phyloP scores from a whole-genome alignment of 441 rosid species.

The Adansonia rubrostipa region DNA sequence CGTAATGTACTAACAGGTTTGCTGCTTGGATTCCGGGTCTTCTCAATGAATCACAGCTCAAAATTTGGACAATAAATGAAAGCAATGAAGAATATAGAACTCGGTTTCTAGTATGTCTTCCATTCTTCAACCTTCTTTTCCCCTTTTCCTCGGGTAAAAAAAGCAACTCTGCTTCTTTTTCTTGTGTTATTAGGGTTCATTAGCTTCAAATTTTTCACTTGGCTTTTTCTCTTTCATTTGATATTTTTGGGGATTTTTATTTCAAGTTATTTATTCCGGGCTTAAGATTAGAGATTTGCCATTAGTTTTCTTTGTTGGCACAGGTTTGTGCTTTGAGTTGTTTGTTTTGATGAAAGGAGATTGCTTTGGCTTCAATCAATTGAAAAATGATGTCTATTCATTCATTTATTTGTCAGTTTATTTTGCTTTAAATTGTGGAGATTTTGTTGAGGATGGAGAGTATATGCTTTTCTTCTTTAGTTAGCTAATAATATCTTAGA shows the following conservation, averaged over 20 bases:
- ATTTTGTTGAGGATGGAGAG: neutral
- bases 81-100: too few relatives aligned
- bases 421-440: too few relatives aligned
- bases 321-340: slow-evolving; percentile 3
- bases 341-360: neutral
- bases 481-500: neutral
- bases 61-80: too few relatives aligned
- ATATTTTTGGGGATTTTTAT: too few relatives aligned
- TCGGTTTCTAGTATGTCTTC: too few relatives aligned
- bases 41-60: slow-evolving; percentile 5
- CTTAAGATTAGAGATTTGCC: neutral
- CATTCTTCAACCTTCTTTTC: too few relatives aligned
- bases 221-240: too few relatives aligned
- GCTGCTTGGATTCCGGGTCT: neutral
- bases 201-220: too few relatives aligned
- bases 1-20: slow-evolving; percentile 5
- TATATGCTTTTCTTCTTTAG: neutral
- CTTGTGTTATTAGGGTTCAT: too few relatives aligned
- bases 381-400: neutral
- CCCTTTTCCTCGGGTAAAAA: too few relatives aligned
- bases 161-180: too few relatives aligned
- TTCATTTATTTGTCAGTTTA: neutral
- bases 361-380: slow-evolving; percentile 1
- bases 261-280: neutral
- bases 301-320: neutral